Base-by-base conservation (phyloP, 2,329 filamentous ascomycete species). In the Mollisiaceae sp. region DNA sequence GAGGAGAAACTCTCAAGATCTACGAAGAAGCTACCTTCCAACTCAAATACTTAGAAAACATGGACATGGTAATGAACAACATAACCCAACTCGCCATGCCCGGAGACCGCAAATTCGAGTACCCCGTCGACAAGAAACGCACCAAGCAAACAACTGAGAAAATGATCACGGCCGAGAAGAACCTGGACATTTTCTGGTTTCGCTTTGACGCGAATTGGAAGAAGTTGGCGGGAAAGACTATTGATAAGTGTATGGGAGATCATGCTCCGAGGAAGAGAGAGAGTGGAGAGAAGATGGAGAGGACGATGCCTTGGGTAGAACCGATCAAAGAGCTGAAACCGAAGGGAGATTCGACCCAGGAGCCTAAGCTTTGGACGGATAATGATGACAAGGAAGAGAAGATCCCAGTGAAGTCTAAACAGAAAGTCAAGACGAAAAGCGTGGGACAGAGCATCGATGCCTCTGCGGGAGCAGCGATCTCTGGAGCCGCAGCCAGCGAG, bases 161-260 rank as follows among this genome's bases (percentile, higher is more conserved):
- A 0, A 77, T 87, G 73, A 78, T 79, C 8, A 68, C 52, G 1
- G 83, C 85, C 0, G 85, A 88, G 73, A 35, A 55, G 0, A 77
- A 79, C 32, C 76, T 87, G 4, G 83, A 86, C 68, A 63, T 55
- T 0, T 82, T 85, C 64, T 86, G 83, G 83, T 64, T 58, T 2
- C 71, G 61, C 0, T 63, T 80, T 38, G 79, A 82, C 27, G 27
- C 14, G 8, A n/a, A 56, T 24, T 62, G 52, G 15, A 58, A 35
- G 27, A 75, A 63, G 70, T 32, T 56, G 5, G 60, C 36, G 1
- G 20, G 36, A 5, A 62, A 56, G 14, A 43, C 6, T 32, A 43
- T 59, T 8, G 20, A 20, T 32, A n/a, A 2, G 20, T 9, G 38
- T 22, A 47, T 43, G 38, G 36, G 50, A 27, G 59, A 62, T 24